Conservation (phyloP, 1,284 basidiomycete genomes). For the Naganishia liquefaciens region DNA sequence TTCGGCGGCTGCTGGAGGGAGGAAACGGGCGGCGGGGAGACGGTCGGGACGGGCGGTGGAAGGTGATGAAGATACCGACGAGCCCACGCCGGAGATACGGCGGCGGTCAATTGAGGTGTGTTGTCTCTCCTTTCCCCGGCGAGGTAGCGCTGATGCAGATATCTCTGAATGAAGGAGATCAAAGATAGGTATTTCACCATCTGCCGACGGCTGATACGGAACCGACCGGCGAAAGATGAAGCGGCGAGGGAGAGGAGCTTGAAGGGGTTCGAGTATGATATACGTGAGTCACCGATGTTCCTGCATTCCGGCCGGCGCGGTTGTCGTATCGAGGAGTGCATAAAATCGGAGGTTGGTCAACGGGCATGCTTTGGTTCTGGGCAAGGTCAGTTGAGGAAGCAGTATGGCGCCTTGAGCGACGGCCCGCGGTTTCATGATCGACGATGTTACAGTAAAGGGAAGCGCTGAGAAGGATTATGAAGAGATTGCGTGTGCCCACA, state of each 20-base stretch:
- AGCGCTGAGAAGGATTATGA: too few relatives aligned
- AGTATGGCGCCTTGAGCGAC: too few relatives aligned
- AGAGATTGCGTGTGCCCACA: too few relatives aligned
- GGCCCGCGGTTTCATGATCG: too few relatives aligned
- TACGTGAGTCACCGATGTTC: conserved; percentile 59
- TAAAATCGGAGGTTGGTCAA: too few relatives aligned
- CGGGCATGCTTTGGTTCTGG: too few relatives aligned
- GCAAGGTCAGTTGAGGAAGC: too few relatives aligned
- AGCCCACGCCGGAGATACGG: conserved; percentile 32
- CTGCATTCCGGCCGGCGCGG: neutral
- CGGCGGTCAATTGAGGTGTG: conserved; percentile 26
- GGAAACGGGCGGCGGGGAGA: conserved; percentile 4
- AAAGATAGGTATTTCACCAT: conserved; percentile 94
- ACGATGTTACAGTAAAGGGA: too few relatives aligned
- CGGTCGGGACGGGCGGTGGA: neutral
- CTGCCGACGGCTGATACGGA: conserved; percentile 82
- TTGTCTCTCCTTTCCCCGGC: conserved; percentile 41
- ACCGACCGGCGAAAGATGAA: conserved; percentile 76
- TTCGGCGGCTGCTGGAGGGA: conserved; percentile 4
- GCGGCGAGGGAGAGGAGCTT: conserved; percentile 66
- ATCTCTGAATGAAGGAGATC: conserved; percentile 78
- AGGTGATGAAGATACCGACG: conserved; percentile 6
- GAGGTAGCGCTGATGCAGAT: conserved; percentile 56
- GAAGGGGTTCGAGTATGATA: conserved; percentile 77
- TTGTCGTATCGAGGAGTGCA: too few relatives aligned